Evolutionary conservation across 2,329 filamentous ascomycete genomes (phyloP).

Genomic region (Colletotrichum navitas): DNA sequence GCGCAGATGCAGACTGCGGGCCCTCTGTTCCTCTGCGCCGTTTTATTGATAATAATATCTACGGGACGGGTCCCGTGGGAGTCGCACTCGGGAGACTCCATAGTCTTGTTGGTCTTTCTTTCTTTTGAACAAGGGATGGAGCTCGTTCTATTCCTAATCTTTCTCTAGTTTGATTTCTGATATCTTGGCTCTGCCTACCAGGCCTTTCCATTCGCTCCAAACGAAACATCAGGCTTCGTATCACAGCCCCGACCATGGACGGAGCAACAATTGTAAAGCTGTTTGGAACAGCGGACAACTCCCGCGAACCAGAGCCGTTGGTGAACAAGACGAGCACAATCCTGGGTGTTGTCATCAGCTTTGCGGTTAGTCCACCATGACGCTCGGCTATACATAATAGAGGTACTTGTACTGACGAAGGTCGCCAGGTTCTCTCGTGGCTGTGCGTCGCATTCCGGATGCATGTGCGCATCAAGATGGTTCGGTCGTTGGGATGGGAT

Average conservation of each 20-base stretch:
- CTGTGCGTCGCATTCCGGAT: conserved; percentile 48
- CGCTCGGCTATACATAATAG: accelerated
- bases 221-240: conserved; percentile 1
- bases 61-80: background rate
- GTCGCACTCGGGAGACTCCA: background rate
- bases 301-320: conserved; percentile 47
- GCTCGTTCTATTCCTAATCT: conserved; percentile 13
- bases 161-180: background rate
- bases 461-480: conserved; percentile 46
- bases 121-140: conserved; percentile 24
- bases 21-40: background rate
- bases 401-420: background rate
- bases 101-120: conserved; percentile 7
- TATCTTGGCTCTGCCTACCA: background rate
- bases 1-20: background rate
- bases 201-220: background rate
- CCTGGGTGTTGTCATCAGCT: conserved; percentile 48
- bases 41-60: background rate
- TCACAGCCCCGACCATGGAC: conserved; percentile 28
- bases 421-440: conserved; percentile 47
- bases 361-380: conserved; percentile 44
- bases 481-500: conserved; percentile 51
- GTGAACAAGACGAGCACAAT: conserved; percentile 48
- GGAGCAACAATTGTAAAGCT: conserved; percentile 15
- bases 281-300: conserved; percentile 36